A percentile compares a stretch with the other conserved stretches of the same genome.
Evolutionary conservation across 495 filamentous ascomycete species (phyloP).

Genomic region (Aspergillus sparsus): DNA sequence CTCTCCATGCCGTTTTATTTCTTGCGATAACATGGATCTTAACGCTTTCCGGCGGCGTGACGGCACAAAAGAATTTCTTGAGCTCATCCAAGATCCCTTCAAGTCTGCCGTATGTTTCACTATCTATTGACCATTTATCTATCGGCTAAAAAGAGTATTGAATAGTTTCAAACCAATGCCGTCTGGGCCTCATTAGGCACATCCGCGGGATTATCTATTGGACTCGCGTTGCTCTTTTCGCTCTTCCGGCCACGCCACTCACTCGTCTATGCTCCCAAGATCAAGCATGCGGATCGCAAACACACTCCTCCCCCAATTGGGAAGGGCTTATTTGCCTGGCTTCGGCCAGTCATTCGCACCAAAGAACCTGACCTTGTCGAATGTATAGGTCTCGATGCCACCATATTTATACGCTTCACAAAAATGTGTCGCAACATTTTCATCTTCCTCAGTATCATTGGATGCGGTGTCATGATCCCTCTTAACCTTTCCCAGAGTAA

Average conservation of each 20-base stretch:
- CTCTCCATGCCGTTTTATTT: conserved; percentile 31
- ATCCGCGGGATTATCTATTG: conserved; percentile 70
- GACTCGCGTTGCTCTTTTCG: conserved; percentile 79
- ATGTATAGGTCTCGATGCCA: conserved; percentile 84
- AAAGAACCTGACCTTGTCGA: conserved; percentile 75
- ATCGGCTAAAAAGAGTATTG: conserved; percentile 10
- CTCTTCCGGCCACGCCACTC: conserved; percentile 86
- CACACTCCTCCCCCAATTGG: conserved; percentile 90
- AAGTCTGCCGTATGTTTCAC: conserved; percentile 40
- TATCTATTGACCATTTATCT: background rate
- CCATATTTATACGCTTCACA: conserved; percentile 84
- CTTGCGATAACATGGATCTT: conserved; percentile 35
- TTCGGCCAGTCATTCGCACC: conserved; percentile 71
- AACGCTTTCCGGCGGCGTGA: conserved; percentile 27
- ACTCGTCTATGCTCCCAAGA: conserved; percentile 89
- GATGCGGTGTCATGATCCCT: conserved; percentile 79
- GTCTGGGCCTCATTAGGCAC: conserved; percentile 80
- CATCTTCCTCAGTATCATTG: conserved; percentile 67
- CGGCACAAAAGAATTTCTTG: conserved; percentile 43
- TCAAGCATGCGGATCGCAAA: conserved; percentile 89
- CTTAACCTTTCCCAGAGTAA: conserved; percentile 65
- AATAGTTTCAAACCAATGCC: conserved; percentile 60
- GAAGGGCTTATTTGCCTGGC: conserved; percentile 83
- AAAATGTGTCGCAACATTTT: conserved; percentile 94
- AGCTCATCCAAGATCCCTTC: conserved; percentile 52